Percentiles rank a stretch among this genome's conserved stretches.
phyloP scores from a whole-genome alignment of 139 green algal genomes.

The Chlorella sp. region DNA sequence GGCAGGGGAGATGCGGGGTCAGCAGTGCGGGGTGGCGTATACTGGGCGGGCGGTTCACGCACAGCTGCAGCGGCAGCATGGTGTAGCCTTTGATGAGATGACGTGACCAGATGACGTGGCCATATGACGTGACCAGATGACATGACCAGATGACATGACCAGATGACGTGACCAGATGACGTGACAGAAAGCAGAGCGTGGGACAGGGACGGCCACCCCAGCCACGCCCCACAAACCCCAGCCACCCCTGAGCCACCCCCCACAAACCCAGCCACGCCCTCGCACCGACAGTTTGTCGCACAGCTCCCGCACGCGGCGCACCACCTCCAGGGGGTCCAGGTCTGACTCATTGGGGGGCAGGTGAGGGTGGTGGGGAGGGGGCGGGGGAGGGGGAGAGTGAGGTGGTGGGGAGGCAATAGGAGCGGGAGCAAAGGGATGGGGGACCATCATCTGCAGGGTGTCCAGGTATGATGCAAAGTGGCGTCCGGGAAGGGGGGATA shows the following conservation, averaged over 20 bases:
- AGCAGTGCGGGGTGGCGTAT: too few relatives aligned
- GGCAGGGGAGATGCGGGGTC: too few relatives aligned
- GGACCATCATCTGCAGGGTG: background rate
- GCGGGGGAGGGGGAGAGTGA: background rate
- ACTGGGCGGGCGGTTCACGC: too few relatives aligned
- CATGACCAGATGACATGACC: background rate
- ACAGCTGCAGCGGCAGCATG: too few relatives aligned
- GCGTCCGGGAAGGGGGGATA: too few relatives aligned
- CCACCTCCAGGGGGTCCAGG: conserved; percentile 73
- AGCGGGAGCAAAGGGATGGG: background rate
- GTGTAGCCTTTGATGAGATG: too few relatives aligned
- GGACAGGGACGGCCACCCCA: too few relatives aligned
- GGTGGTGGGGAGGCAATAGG: background rate
- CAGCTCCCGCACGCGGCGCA: conserved; percentile 70
- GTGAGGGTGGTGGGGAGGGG: background rate
- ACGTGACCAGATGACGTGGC: background rate
- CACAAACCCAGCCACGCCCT: background rate
- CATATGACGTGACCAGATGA: too few relatives aligned
- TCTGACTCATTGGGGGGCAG: conserved; percentile 1
- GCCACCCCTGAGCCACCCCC: too few relatives aligned
- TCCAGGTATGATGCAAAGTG: background rate
- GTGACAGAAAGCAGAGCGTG: too few relatives aligned
- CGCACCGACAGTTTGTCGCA: conserved; percentile 72
- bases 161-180: background rate
- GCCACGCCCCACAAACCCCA: too few relatives aligned